Base-by-base conservation (phyloP, 768 basidiomycete species). In the Strobilomyces confusus region DNA sequence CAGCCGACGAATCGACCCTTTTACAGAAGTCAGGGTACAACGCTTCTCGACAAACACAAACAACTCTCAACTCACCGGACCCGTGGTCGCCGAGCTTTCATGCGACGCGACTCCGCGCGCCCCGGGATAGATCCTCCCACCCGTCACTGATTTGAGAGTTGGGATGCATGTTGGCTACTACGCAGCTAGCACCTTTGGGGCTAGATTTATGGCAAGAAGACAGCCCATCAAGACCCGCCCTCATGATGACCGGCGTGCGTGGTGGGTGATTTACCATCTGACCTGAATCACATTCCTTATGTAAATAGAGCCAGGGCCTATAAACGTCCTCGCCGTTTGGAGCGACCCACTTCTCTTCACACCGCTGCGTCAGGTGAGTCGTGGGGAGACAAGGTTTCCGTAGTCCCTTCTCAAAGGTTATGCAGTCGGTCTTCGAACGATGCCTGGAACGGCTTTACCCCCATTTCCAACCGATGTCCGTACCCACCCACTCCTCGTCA, bases 401-500 rank as follows among this genome's bases (percentile, higher is more conserved):
- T 34, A 14, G 5, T 8, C 19, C 14, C 33, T 9, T 23, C 30
- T 34, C 32, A 43, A n/a, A 22, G 29, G 15, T 6, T 36, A 25
- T 19, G n/a, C 25, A 30, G 20, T 33, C 32, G 22, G 50, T n/a
- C 19, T 23, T 38, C 17, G 8, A 52, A 26, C 23, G n/a, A 75
- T 75, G 74, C 65, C 70, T 19, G 68, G 65, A 50, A 61, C 58
- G 1, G 52, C 60, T 7, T 44, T 64, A 6, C 76, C 76, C 1
- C 72, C 77, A 9, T 80, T 80, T 59, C 78, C 80, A 0, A 62
- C 65, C 3, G 71, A 75, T 46, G 71, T 77, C 14, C 69, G 66
- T 5, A 75, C 75, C 1, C 75, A 78, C 26, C 77, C 77, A 0
- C 57, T 81, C 2, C 70, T 78, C 9, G 63, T 81, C 23, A 67